Percentiles rank a stretch among this genome's conserved stretches.
Evolutionary conservation across 768 basidiomycete species (phyloP).

Genomic region (Amanita pallidorosea): DNA sequence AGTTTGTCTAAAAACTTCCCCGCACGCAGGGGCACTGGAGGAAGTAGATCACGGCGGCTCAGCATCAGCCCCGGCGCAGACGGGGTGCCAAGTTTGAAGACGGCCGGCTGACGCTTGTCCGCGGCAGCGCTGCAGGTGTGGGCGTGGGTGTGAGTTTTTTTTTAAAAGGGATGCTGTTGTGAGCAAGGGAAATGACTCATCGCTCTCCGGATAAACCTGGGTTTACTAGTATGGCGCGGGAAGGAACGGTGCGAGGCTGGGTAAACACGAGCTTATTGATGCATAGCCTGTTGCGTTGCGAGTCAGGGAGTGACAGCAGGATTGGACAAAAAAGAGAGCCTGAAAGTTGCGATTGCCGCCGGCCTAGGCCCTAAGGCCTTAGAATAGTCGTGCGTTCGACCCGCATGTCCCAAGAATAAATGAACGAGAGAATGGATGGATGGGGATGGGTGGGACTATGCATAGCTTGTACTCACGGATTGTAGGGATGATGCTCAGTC

Average conservation of each 20-base stretch:
- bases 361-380: too few relatives aligned
- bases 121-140: neutral
- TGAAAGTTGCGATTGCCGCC: too few relatives aligned
- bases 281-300: neutral
- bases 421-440: too few relatives aligned
- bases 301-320: neutral
- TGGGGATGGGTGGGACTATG: neutral
- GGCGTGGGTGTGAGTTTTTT: neutral
- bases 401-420: too few relatives aligned
- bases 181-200: neutral
- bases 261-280: neutral
- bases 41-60: neutral
- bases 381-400: too few relatives aligned
- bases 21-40: neutral
- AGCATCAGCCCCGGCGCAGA: neutral
- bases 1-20: conserved; percentile 1
- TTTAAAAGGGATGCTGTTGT: neutral
- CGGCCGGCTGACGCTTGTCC: too few relatives aligned
- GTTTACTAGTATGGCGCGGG: neutral
- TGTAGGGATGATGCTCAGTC: too few relatives aligned
- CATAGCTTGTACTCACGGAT: too few relatives aligned
- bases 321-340: neutral
- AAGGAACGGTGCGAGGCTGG: neutral
- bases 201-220: neutral
- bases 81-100: neutral